Evolutionary conservation across 768 basidiomycete genomes (phyloP).

Genomic region (Imleria badia): DNA sequence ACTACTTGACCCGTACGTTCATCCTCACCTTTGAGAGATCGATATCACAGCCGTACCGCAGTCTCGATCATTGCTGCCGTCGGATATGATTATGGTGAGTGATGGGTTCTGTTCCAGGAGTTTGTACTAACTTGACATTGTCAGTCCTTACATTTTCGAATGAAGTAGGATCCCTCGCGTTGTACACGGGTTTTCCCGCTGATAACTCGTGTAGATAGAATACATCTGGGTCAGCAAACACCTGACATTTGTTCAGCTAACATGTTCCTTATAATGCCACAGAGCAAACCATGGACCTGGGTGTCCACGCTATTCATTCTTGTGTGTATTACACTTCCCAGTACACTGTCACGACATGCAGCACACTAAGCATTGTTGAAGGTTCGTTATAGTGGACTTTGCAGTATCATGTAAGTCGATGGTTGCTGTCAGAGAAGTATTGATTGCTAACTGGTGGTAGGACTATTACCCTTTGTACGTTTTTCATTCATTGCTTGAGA

Average conservation of each 20-base stretch:
- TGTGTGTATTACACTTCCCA: background rate
- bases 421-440: background rate
- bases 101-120: background rate
- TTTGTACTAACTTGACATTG: background rate
- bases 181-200: background rate
- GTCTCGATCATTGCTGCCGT: background rate
- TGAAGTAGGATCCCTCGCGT: background rate
- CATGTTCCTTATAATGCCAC: no score
- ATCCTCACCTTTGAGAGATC: background rate
- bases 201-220: background rate
- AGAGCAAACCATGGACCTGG: no score
- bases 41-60: background rate
- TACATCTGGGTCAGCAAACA: no score
- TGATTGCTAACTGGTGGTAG: background rate
- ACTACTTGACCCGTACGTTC: background rate
- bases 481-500: background rate
- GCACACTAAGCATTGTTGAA: background rate
- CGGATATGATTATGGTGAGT: conserved; percentile 12
- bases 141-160: conserved; percentile 8
- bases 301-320: conserved; percentile 9
- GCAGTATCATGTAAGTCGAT: background rate
- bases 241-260: no score
- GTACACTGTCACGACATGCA: background rate
- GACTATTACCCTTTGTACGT: background rate
- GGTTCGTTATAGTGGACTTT: conserved; percentile 12